Conservation (phyloP, 2,329 filamentous ascomycete species). For the Aciculosporium take region DNA sequence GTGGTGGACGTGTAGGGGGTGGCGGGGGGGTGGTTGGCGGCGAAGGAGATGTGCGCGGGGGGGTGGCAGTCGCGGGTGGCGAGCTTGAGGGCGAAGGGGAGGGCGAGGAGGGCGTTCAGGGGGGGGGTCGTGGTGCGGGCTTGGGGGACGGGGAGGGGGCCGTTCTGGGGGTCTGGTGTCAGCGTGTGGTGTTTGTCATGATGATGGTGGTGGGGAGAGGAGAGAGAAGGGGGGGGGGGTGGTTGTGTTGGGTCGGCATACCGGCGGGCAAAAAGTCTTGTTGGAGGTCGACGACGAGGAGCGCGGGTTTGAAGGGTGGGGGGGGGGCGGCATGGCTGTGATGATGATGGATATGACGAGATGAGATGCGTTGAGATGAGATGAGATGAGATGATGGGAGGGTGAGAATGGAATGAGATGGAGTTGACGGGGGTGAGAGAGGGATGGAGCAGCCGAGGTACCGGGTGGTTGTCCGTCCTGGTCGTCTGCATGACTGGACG, state of each 20-base stretch:
- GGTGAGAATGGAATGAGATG: neutral
- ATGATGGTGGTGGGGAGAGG: neutral
- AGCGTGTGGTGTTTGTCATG: neutral
- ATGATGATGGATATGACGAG: neutral
- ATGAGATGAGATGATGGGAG: neutral
- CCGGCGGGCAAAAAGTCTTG: constrained; percentile 90
- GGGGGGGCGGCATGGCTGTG: no score
- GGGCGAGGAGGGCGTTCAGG: constrained; percentile 60
- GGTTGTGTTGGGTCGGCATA: constrained; percentile 19
- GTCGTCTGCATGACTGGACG: no score
- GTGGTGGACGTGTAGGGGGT: constrained; percentile 56
- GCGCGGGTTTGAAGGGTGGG: constrained; percentile 34
- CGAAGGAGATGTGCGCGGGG: constrained; percentile 71
- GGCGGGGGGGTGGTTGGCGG: constrained; percentile 52
- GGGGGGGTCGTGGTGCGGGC: constrained; percentile 55
- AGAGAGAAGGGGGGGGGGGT: neutral
- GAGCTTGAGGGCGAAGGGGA: constrained; percentile 59
- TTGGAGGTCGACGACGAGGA: constrained; percentile 75
- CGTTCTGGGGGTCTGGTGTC: constrained; percentile 58
- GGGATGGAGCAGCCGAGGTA: no score
- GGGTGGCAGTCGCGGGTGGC: constrained; percentile 95
- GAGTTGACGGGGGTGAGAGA: no score
- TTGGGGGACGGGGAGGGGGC: constrained; percentile 65
- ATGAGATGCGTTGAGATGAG: neutral
- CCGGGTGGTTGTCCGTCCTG: no score